Conservation (phyloP, 257 asterid species). For the Ligustrum vulgare region DNA sequence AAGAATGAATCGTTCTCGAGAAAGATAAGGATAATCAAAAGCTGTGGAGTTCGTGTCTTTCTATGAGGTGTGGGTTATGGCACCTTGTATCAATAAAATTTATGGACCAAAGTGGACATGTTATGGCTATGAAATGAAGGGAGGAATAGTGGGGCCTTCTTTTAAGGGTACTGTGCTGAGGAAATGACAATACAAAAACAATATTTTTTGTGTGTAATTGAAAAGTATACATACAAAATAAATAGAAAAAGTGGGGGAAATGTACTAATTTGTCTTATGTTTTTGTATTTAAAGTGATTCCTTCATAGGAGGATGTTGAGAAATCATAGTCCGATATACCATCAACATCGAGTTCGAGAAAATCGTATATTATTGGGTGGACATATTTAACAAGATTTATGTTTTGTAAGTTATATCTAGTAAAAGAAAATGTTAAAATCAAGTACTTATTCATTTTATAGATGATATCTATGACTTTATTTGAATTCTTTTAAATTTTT, state of each 20-base stretch:
- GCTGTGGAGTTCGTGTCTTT: slow-evolving; percentile 25
- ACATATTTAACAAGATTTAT: neutral
- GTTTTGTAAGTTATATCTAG: neutral
- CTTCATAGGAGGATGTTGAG: neutral
- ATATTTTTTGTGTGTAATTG: neutral
- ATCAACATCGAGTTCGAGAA: slow-evolving; percentile 16
- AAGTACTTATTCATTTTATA: no score
- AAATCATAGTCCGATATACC: neutral
- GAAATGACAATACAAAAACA: neutral
- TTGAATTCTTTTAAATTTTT: no score
- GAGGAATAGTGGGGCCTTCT: slow-evolving; percentile 30
- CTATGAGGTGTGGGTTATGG: neutral
- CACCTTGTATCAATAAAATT: slow-evolving; percentile 26
- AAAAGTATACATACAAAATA: no score
- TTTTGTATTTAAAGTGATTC: neutral
- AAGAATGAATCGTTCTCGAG: neutral
- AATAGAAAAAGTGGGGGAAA: neutral
- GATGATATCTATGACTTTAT: no score
- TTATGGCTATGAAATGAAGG: slow-evolving; percentile 29
- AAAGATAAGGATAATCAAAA: slow-evolving; percentile 57
- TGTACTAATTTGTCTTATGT: neutral
- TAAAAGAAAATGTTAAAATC: neutral
- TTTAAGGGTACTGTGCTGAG: neutral
- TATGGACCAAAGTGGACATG: slow-evolving; percentile 22
- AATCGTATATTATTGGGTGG: slow-evolving; percentile 10